Percentiles rank a stretch among this genome's conserved stretches.
phyloP scores from a whole-genome alignment of 108 stramenopile species.

The Cylindrotheca closterium region DNA sequence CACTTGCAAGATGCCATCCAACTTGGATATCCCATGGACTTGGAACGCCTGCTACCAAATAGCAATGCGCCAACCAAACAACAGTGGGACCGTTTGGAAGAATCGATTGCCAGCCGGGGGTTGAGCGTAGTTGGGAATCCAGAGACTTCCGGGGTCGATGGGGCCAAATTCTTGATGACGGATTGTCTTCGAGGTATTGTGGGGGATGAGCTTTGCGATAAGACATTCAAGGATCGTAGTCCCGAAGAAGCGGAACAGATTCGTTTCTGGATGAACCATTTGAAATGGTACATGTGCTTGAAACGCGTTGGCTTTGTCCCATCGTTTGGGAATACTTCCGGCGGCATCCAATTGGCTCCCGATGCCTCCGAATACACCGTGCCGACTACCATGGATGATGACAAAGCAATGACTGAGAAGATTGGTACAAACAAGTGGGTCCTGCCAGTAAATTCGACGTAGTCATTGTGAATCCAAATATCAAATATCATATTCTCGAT shows the following conservation, averaged over 20 bases:
- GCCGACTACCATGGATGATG: not conserved
- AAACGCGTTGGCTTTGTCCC: constrained; percentile 54
- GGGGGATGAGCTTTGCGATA: constrained; percentile 46
- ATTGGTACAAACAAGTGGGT: not conserved
- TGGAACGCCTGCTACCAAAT: constrained; percentile 35
- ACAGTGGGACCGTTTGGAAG: constrained; percentile 62
- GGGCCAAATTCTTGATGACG: constrained; percentile 55
- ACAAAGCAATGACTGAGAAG: not conserved
- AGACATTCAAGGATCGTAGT: constrained; percentile 54
- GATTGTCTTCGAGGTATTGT: constrained; percentile 66
- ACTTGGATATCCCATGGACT: constrained; percentile 55
- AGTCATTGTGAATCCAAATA: too few species aligned
- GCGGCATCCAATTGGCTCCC: not conserved
- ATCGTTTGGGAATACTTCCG: constrained; percentile 5
- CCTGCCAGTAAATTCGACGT: not conserved
- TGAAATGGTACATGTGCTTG: constrained; percentile 72
- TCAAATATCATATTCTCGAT: too few species aligned
- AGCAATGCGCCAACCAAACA: constrained; percentile 35
- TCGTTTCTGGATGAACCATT: constrained; percentile 51
- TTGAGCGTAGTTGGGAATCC: constrained; percentile 63
- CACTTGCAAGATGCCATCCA: constrained; percentile 62
- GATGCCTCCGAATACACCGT: not conserved
- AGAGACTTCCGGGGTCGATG: constrained; percentile 44
- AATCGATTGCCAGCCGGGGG: constrained; percentile 45
- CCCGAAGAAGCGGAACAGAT: constrained; percentile 30